Base-by-base conservation (phyloP, 2,329 filamentous ascomycete species). In the Xylaria polymorpha region DNA sequence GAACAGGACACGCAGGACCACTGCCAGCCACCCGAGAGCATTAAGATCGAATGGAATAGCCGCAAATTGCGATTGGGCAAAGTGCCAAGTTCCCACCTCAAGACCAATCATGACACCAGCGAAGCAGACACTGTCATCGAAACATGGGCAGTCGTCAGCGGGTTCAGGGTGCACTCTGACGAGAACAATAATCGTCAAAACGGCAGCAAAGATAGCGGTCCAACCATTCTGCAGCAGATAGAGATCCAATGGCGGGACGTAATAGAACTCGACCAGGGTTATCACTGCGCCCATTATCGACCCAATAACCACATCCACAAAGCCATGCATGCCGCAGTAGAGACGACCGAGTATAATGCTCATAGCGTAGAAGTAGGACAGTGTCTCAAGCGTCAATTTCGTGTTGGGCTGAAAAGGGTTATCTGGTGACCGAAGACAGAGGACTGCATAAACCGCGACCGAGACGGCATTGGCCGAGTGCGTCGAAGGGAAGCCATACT, bases 281-380 rank as follows among this genome's bases (percentile, higher is more conserved):
- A 91, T 87, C 61, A 87, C 81, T 12, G 90, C 91, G 39, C 96
- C 96, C 65, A 98, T 85, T 15, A 90, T 75, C 64, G 91, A 93
- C 7, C 96, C 96, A 66, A 96, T 81, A 15, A 96, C 82, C 29
- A 98, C 94, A 80, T 99, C 96, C 51, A 96, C 85, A 81, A 98
- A 97, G 12, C 96, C 96, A 81, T 99, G 96, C 96, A 99, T 99
- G 70, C 96, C 96, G 78, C 96, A 99, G 83, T 99, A 98, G 43
- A 99, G 85, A 22, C 96, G 90, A 6, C 96, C 96, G 71, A 98
- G 84, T 48, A 98, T 88, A 77, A 99, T 98, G 32, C 95, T 98
- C 14, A 89, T 82, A 41, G 93, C 93, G 78, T 98, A 99, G 74
- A 93, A 91, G 80, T 96, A 97, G 48, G 91, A 90, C 6, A 93